phyloP scores from a whole-genome alignment of 2,329 filamentous ascomycete genomes.

The Metarhizium guizhouense region DNA sequence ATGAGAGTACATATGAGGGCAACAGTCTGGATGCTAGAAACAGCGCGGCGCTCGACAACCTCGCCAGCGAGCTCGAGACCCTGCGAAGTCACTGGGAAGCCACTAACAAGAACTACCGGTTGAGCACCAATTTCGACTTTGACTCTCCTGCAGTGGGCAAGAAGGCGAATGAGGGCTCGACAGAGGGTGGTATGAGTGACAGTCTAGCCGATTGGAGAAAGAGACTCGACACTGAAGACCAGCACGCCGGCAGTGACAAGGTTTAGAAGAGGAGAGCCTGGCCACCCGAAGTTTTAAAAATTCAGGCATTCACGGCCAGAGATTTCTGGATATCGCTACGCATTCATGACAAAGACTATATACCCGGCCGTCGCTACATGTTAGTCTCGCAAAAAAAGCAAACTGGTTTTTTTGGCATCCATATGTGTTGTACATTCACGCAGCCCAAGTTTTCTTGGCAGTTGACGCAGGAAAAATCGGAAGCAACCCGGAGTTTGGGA shows the following conservation, averaged over 20 bases:
- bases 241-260: slow-evolving; percentile 11
- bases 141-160: slow-evolving; percentile 40
- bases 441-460: background rate
- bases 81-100: slow-evolving; percentile 90
- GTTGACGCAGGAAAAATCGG: background rate
- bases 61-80: slow-evolving; percentile 86
- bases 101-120: slow-evolving; percentile 87
- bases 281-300: background rate
- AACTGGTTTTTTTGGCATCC: background rate
- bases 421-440: background rate
- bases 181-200: slow-evolving; percentile 49
- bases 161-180: slow-evolving; percentile 33
- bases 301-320: background rate
- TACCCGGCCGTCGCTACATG: slow-evolving; percentile 20
- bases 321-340: slow-evolving; percentile 14
- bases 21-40: slow-evolving; percentile 39
- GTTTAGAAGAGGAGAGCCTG: background rate
- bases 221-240: slow-evolving; percentile 52
- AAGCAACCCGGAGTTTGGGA: background rate
- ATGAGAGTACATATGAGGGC: slow-evolving; percentile 55
- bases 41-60: slow-evolving; percentile 70
- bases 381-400: slow-evolving; percentile 11
- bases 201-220: slow-evolving; percentile 75
- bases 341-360: slow-evolving; percentile 22
- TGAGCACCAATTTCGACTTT: slow-evolving; percentile 85